Evolutionary conservation across 73 alveolate species (phyloP).

Genomic region (Paramecium pentaurelia): DNA sequence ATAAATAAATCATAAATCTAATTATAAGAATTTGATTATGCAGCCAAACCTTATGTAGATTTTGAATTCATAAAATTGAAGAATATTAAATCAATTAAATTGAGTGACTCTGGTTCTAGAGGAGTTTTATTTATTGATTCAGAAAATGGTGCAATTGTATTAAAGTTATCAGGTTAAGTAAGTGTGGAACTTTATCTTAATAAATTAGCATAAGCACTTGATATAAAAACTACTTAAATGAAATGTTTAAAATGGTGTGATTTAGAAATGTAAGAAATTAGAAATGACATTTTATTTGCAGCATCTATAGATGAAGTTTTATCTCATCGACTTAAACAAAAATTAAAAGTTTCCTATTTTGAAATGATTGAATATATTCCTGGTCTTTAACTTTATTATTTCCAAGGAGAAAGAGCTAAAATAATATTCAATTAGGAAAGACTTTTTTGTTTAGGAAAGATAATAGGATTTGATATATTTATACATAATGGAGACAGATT

Average conservation of each 20-base stretch:
- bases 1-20: background rate
- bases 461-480: background rate
- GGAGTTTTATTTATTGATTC: slow-evolving; percentile 4
- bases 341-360: background rate
- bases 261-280: background rate
- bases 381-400: background rate
- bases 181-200: background rate
- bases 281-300: background rate
- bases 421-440: background rate
- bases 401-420: background rate
- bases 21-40: background rate
- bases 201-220: background rate
- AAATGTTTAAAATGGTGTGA: background rate
- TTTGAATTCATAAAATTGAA: background rate
- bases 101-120: slow-evolving; percentile 34
- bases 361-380: slow-evolving; percentile 20
- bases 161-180: slow-evolving; percentile 14
- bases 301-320: background rate
- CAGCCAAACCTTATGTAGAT: background rate
- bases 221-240: background rate
- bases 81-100: background rate
- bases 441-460: background rate
- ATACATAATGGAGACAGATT: slow-evolving; percentile 24
- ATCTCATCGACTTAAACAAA: background rate
- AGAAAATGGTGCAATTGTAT: background rate